Base-by-base conservation (phyloP, 768 basidiomycete genomes). In the Leccinum truebloodii region DNA sequence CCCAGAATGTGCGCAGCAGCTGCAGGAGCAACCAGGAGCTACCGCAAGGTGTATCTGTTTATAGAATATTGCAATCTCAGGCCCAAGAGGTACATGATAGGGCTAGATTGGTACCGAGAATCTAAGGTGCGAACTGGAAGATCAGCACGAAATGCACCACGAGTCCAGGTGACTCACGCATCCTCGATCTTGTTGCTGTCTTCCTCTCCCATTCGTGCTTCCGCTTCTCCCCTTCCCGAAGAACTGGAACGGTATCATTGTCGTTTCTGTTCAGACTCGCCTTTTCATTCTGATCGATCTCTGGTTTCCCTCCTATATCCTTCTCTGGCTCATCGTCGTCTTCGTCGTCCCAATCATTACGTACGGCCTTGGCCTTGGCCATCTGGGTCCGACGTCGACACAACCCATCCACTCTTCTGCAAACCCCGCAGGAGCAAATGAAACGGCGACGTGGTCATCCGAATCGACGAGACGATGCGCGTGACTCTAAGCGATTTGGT, bases 271-370 rank as follows among this genome's bases (percentile, higher is more conserved):
- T 22, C 57, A n/a, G 39, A 18, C 34, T 49, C 7, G 55, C n/a
- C 37, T 22, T 20, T 14, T 18, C 37, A 37, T 30, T 30, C 30
- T 30, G 30, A 30, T 30, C 30, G 30, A 30, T 2, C 30, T 30
- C 30, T 30, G 0, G 6, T 3, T 22, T 18, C 26, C 6, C 39
- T 4, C 14, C n/a, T 18, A 13, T 35, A 14, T 54, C 35, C 30
- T 22, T 14, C 3, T 26, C 28, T 26, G 49, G 46, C 13, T 46
- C 52, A 30, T 48, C 28, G 35, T 35, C 83, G 0, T 82, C 81
- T 3, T 81, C 80, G 9, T 78, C 72, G 59, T 88, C 87, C 87
- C 86, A 88, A 65, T 85, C 83, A 61, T 86, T 83, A 14, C 71
- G 73, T 20, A 80, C 73, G 2, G 28, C 16, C 16, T 37, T 55